Base-by-base conservation (phyloP, 1,139 yeast species). In the Kodamaea ohmeri region DNA sequence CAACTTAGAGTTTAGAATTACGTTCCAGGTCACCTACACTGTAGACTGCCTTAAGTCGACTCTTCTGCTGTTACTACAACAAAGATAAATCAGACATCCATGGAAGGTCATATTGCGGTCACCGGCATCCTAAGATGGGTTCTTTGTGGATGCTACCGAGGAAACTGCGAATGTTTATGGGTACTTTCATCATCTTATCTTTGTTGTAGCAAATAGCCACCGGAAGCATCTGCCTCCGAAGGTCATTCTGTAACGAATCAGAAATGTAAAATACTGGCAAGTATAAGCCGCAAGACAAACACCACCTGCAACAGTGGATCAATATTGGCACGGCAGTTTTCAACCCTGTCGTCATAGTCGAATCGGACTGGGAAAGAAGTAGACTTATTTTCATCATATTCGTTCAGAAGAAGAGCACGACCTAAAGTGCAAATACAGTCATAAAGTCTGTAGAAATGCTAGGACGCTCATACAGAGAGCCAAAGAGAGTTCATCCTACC, bases 131-230 rank as follows among this genome's bases (percentile, higher is more conserved):
- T 61, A 72, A 76, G 78, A 72, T 80, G 84, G 89, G 88, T 81
- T 82, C 87, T 65, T 66, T 38, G 64, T 71, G 88, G 78, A 76
- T 70, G 80, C 86, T 83, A 82, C 89, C 89, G 89, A 76, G 89
- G 89, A 82, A 82, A 82, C 89, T 82, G 89, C 89, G 89, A 82
- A 82, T 82, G 90, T 82, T 78, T 65, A 73, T 71, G 78, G 78
- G 67, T 71, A 65, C 65, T 78, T 79, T 83, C 90, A 82, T 83
- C 90, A 82, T 70, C 59, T 78, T 36, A 40, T 37, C 22, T 26
- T 29, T 25, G 26, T 21, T 31, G 34, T 28, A 31, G 20, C 37
- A 31, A 40, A 42, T 33, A 31, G 34, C 39, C 40, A 34, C 32
- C 34, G 40, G 40, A 34, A 43, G 48, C 49, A 14, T 32, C 49